Evolutionary conservation across 2,329 filamentous ascomycete species (phyloP), one percentile per base, ranked within the genome.

Genomic region (Colletotrichum acutatum): DNA sequence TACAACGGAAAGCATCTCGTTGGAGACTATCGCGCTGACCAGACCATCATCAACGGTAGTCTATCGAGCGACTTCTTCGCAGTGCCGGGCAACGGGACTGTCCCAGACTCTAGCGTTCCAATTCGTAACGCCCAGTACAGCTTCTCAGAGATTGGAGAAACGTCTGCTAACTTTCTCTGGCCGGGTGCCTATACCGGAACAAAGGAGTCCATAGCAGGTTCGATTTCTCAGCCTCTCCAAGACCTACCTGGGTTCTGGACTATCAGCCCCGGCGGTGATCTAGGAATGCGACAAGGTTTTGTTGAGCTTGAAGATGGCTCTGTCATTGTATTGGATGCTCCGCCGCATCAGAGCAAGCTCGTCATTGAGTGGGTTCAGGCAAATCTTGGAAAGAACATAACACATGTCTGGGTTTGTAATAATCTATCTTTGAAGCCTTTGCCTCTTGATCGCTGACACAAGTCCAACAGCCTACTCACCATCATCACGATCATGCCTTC

Each of bases 381-480:
- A 7, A 68, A 53, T 32, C 60, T 76, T 1, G 32, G 64, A 28
- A 76, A 68, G 32, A 68, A 68, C 16, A 69, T 76, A 2, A 72
- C 73, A 2, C 73, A 76, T 61, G 54, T 75, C 42, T 76, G 68
- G 68, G 75, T 75, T 46, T 16, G 59, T 52, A 5, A 34, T 34
- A 62, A 16, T 42, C 2, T 91, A 16, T 1, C 34, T 0, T 5
- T 5, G 34, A 42, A 42, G 32, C 32, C 32, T 34, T 5, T 9
- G 1, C 12, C 32, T 12, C 11, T 11, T 9, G 32, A 42, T 42
- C 14, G 34, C 14, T 42, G 34, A 42, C 34, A 2, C 12, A 3
- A 2, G 34, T 16, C 6, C 14, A 14, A 16, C 34, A 42, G 34
- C 34, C 34, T 42, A 42, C 34, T 16, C 34, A 42, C 14, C 34